A percentile compares a stretch with the other conserved stretches of the same genome.
Conservation (phyloP, 768 basidiomycete species). For the Mycena belliarum region DNA sequence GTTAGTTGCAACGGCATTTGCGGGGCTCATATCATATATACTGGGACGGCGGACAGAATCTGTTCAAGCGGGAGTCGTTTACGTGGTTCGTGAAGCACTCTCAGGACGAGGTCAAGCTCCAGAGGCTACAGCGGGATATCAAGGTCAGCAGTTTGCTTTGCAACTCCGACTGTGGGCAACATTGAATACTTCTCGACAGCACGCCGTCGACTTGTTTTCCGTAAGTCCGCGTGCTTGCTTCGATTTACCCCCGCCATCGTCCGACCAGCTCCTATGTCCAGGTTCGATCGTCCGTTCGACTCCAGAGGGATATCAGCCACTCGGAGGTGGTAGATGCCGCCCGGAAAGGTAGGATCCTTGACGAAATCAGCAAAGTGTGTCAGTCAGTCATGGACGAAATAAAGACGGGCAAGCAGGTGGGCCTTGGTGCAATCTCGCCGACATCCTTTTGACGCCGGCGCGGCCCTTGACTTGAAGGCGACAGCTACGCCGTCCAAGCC, state of each 20-base stretch:
- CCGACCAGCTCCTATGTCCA: neutral
- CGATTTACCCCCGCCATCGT: neutral
- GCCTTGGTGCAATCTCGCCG: neutral
- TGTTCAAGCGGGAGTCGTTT: constrained; percentile 17
- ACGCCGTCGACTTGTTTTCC: constrained; percentile 22
- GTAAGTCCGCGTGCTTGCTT: constrained; percentile 1
- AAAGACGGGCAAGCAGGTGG: constrained; percentile 19
- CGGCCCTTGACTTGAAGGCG: neutral
- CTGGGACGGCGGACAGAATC: constrained; percentile 1
- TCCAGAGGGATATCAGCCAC: constrained; percentile 11
- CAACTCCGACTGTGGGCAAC: too few relatives aligned
- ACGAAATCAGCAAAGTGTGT: constrained; percentile 22
- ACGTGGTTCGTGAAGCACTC: constrained; percentile 21
- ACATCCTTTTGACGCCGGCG: neutral
- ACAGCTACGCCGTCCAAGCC: constrained; percentile 1
- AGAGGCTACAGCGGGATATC: constrained; percentile 18
- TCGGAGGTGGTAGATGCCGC: constrained; percentile 12
- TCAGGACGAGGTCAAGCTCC: constrained; percentile 18
- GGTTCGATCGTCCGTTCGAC: constrained; percentile 14
- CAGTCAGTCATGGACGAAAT: constrained; percentile 19
- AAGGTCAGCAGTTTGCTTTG: constrained; percentile 4
- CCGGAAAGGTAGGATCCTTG: constrained; percentile 19
- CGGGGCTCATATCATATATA: neutral
- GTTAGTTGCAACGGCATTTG: neutral
- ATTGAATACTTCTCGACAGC: neutral